Evolutionary conservation across 768 basidiomycete species (phyloP).

Genomic region (Pleurotus citrinopileatus): DNA sequence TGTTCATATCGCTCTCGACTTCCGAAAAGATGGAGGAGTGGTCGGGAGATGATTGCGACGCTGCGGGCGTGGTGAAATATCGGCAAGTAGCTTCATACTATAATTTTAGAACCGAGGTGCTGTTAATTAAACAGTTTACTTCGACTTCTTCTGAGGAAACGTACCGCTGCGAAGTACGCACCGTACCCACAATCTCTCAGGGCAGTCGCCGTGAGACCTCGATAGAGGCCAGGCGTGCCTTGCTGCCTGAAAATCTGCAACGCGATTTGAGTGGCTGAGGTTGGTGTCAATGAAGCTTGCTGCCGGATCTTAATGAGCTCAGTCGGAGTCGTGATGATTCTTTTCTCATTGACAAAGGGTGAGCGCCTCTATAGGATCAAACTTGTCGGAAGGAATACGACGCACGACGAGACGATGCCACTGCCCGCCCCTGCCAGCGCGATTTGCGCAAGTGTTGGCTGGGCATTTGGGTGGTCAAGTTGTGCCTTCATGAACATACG

Average conservation of each 20-base stretch:
- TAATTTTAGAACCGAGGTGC: neutral
- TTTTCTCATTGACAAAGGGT: slow-evolving; percentile 23
- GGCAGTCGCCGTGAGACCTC: slow-evolving; percentile 72
- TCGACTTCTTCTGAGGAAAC: no score
- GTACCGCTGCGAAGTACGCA: slow-evolving; percentile 78
- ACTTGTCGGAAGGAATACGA: slow-evolving; percentile 14
- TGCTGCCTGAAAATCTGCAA: slow-evolving; percentile 48
- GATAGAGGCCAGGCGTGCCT: slow-evolving; percentile 69
- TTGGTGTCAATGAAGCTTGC: slow-evolving; percentile 50
- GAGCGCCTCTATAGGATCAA: neutral
- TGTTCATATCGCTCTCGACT: slow-evolving; percentile 34
- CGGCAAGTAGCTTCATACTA: slow-evolving; percentile 68
- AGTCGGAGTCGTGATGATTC: slow-evolving; percentile 76
- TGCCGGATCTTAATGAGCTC: slow-evolving; percentile 89
- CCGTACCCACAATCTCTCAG: slow-evolving; percentile 82
- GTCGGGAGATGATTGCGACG: slow-evolving; percentile 15
- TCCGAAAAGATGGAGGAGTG: slow-evolving; percentile 28
- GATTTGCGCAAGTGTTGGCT: slow-evolving; percentile 71
- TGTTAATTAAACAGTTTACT: slow-evolving; percentile 21
- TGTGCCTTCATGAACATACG: slow-evolving; percentile 74
- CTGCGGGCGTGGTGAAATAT: slow-evolving; percentile 31
- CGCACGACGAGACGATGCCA: slow-evolving; percentile 79
- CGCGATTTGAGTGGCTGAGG: slow-evolving; percentile 53
- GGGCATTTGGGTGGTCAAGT: slow-evolving; percentile 37
- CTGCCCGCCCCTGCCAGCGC: slow-evolving; percentile 76